phyloP scores from a whole-genome alignment of 208 protist species.

The Acanthamoeba culbertsoni region DNA sequence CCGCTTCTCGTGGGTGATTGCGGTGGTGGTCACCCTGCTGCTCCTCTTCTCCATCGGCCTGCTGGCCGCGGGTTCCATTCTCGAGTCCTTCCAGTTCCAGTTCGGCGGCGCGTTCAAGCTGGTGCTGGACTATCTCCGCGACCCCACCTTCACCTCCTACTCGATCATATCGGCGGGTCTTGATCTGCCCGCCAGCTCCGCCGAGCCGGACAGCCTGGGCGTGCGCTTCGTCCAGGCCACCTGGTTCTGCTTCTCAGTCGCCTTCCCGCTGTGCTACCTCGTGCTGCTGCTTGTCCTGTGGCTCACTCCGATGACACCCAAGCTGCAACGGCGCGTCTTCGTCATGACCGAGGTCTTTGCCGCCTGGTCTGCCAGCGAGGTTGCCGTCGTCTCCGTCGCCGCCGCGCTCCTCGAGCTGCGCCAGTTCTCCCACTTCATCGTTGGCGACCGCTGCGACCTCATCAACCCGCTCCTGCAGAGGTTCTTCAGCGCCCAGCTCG shows the following conservation, averaged over 20 bases:
- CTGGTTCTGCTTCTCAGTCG: constrained; percentile 74
- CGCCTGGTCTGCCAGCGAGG: constrained; percentile 91
- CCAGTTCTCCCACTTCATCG: constrained; percentile 90
- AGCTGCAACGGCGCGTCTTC: constrained; percentile 67
- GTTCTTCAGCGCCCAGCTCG: constrained; percentile 46
- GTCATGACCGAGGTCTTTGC: constrained; percentile 80
- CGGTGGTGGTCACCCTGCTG: not conserved
- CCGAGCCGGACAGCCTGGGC: constrained; percentile 2
- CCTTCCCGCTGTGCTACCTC: constrained; percentile 78
- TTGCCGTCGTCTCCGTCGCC: constrained; percentile 88
- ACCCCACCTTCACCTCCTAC: constrained; percentile 23
- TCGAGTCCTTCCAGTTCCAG: constrained; percentile 65
- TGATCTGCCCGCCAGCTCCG: constrained; percentile 19
- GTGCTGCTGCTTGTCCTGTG: constrained; percentile 76
- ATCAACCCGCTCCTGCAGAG: constrained; percentile 77
- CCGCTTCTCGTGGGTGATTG: not conserved
- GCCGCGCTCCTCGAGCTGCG: constrained; percentile 89
- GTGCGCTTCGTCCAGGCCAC: constrained; percentile 69
- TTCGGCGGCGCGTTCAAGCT: constrained; percentile 58
- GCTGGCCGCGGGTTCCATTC: constrained; percentile 47
- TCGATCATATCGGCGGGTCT: constrained; percentile 63
- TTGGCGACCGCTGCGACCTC: constrained; percentile 80
- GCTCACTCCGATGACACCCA: constrained; percentile 74
- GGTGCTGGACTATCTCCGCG: constrained; percentile 37
- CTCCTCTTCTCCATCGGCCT: constrained; percentile 46